Conservation (phyloP, 371 early-diverging fungal species). For the Apophysomyces trapeziformis region DNA sequence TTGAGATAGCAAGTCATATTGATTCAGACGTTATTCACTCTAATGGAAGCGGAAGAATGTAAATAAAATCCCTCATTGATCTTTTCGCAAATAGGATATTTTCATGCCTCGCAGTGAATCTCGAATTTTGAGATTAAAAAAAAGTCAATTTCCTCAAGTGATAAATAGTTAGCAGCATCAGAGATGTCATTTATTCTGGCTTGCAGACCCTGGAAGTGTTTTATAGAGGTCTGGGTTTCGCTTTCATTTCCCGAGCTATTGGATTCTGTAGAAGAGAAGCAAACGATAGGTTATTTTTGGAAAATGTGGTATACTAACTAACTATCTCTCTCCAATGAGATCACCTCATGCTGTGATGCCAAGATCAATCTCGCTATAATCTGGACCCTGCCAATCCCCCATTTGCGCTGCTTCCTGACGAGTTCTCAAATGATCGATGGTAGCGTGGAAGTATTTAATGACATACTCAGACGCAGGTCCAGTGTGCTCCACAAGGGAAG, state of each 20-base stretch:
- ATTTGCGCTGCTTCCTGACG: conserved; percentile 31
- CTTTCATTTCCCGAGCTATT: background rate
- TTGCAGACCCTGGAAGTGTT: too few species aligned
- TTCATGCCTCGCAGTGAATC: too few species aligned
- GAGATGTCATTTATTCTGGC: too few species aligned
- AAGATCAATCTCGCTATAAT: conserved; percentile 35
- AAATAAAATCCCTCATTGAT: too few species aligned
- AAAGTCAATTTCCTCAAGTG: too few species aligned
- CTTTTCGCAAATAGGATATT: too few species aligned
- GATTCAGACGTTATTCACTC: too few species aligned
- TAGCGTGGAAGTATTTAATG: conserved; percentile 66
- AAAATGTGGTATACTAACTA: background rate
- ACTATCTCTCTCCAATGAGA: background rate
- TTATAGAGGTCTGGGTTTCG: background rate
- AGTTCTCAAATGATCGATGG: conserved; percentile 56
- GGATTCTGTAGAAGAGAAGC: background rate
- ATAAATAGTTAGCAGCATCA: too few species aligned
- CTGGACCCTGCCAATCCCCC: conserved; percentile 25
- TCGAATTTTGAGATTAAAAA: too few species aligned
- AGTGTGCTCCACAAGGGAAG: conserved; percentile 57
- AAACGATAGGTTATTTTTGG: background rate
- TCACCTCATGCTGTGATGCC: conserved; percentile 7
- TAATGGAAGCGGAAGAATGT: too few species aligned
- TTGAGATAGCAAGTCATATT: too few species aligned
- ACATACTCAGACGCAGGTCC: conserved; percentile 63